Evolutionary conservation across 306 rosid genomes (phyloP), one percentile per base, ranked within the genome.

Genomic region (Castanea sativa): DNA sequence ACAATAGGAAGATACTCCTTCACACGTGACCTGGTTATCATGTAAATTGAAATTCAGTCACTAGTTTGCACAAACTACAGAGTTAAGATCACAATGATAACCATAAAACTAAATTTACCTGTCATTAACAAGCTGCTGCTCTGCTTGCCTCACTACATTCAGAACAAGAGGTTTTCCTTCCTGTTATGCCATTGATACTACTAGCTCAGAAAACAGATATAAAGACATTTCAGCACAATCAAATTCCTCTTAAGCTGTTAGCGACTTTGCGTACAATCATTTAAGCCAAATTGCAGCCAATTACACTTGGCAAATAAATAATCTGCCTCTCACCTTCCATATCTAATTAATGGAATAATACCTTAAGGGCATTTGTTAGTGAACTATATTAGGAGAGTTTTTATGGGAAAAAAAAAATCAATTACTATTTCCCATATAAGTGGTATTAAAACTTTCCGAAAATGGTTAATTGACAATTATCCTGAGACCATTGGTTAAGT

Each of bases 141-240:
- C 97, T 60, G 85, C 99, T 73, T 81, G 83, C 75, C 94, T 90
- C 83, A 96, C 99, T 15, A 91, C 98, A 79, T 93, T 88, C 83
- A 96, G 82, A 76, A 96, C 99, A 81, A 96, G 96, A 76, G 99
- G 99, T 72, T 96, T 96, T 55, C 97, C 99, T 84, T 91, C 99
- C 99, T 96, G 84, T 73, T 41, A 89, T 52, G 69, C 53, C 78
- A 85, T 38, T 33, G 76, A 74, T 58, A 76, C 60, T 76, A 33
- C 41, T 61, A 73, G 49, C 29, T 68, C 2, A 63, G 23, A 23
- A 72, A 49, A 23, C 10, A 52, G 78, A 65, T 13, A 56, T 51
- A 74, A 78, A 25, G 5, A 82, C 55, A 52, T 20, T 55, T 60
- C 43, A 55, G 11, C 60, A 43, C 49, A 19, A n/a, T 27, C 45